Conservation (phyloP, 2,329 filamentous ascomycete genomes). For the Zymoseptoria crescenta region DNA sequence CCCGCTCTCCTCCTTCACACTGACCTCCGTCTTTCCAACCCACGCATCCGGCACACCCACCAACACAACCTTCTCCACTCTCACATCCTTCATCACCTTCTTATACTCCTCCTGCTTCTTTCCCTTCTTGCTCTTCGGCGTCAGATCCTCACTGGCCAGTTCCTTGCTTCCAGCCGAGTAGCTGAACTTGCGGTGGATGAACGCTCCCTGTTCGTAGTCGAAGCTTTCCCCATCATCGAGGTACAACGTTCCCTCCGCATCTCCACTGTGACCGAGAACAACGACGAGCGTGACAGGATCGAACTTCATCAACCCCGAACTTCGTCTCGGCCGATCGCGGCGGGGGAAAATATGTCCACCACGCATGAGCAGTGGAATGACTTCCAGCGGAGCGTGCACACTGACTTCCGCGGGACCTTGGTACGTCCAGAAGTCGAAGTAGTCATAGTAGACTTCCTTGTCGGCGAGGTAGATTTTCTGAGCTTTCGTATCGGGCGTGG, state of each 20-base stretch:
- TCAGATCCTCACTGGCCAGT: conserved; percentile 64
- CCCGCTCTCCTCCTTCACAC: conserved; percentile 55
- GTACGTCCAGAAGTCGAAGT: conserved; percentile 77
- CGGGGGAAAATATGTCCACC: conserved; percentile 88
- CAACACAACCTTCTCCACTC: conserved; percentile 75
- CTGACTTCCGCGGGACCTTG: conserved; percentile 65
- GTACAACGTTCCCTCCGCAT: conserved; percentile 77
- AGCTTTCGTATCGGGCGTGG: conserved; percentile 63
- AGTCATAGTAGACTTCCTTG: conserved; percentile 86
- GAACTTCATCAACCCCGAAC: conserved; percentile 79
- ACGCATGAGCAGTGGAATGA: conserved; percentile 83
- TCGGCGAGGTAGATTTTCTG: conserved; percentile 83
- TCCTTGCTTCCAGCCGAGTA: conserved; percentile 49
- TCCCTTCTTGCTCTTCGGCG: conserved; percentile 38
- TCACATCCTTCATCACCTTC: conserved; percentile 68
- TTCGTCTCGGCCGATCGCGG: conserved; percentile 78
- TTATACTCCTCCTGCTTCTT: conserved; percentile 65
- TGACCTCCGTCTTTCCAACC: conserved; percentile 55
- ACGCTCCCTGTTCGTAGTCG: conserved; percentile 76
- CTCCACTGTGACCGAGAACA: conserved; percentile 57
- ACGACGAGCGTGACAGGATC: conserved; percentile 93
- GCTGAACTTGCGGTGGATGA: conserved; percentile 74
- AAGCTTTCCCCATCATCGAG: conserved; percentile 91
- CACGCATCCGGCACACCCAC: conserved; percentile 70
- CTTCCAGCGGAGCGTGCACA: conserved; percentile 71